A percentile compares a stretch with the other conserved stretches of the same genome.
Evolutionary conservation across 495 filamentous ascomycete species (phyloP).

Genomic region (Hypoxylon crocopeplum): DNA sequence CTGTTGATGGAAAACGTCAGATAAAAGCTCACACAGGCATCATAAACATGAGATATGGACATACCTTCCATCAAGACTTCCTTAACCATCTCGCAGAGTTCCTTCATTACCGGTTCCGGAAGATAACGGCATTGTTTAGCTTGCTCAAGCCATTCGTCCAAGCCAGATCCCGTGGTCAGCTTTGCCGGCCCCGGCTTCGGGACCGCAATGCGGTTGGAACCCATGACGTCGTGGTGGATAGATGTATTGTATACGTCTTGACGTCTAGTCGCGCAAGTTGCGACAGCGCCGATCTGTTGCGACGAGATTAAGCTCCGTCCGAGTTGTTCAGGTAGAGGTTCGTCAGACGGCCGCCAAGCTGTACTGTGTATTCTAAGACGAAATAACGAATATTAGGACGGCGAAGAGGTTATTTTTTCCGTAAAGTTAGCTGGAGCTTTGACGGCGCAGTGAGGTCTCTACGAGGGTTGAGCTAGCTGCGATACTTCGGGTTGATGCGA

Average conservation of each 20-base stretch:
- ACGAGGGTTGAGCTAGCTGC: background rate
- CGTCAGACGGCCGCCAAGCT: background rate
- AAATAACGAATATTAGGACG: background rate
- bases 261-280: too few relatives aligned
- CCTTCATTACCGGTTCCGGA: constrained; percentile 95
- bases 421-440: background rate
- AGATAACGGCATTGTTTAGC: constrained; percentile 97
- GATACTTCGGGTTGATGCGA: constrained; percentile 2
- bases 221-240: constrained; percentile 22
- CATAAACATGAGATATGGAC: constrained; percentile 19
- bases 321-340: background rate
- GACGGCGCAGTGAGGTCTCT: background rate
- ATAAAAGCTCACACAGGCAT: background rate
- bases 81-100: constrained; percentile 97
- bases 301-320: background rate
- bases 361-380: background rate
- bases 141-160: constrained; percentile 95
- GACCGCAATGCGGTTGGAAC: constrained; percentile 48
- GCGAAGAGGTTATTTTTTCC: background rate
- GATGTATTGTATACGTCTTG: background rate
- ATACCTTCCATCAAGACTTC: constrained; percentile 96
- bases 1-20: constrained; percentile 52
- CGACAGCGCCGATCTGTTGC: background rate
- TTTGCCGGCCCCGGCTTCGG: constrained; percentile 91
- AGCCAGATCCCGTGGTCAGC: constrained; percentile 77